Base-by-base conservation (phyloP, 225 moss, liverwort and hornwort genomes). In the Ulota crispa region DNA sequence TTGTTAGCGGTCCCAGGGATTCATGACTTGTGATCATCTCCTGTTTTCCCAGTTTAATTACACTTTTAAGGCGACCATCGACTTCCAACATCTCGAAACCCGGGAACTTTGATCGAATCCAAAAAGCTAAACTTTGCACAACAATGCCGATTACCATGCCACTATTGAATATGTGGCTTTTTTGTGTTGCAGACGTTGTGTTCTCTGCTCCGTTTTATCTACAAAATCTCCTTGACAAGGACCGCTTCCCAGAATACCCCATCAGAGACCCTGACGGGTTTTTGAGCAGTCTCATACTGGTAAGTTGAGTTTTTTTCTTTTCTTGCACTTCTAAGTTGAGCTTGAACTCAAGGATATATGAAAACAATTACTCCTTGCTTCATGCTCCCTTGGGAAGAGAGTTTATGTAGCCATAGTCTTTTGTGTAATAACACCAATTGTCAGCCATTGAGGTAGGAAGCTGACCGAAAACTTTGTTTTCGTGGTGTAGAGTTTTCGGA, bases 171-270 rank as follows among this genome's bases (percentile, higher is more conserved):
- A 42, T 42, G 14, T 54, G 59, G 64, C 63, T 62, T 80, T 80
- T 70, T 47, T 74, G 27, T 85, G 73, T 78, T 67, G 75, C 91
- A 97, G 97, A 90, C 23, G 83, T 89, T 4, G 88, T 90, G 34
- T 98, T 92, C 80, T 92, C 93, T 61, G 91, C 97, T 78, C 97
- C 97, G 66, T 98, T 92, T 70, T 98, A 98, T 86, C 81, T 98
- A 70, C 92, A 91, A 77, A 98, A 94, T 84, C 84, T 98, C 9
- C 88, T 98, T 71, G 93, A 98, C 86, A 86, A 85, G 83, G 92
- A 95, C 72, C 93, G 94, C 68, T 98, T 95, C 85, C 94, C 89
- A 62, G 85, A 85, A 23, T 91, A 92, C 73, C 92, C 85, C 77
- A 94, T 98, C 65, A 91, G 89, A 70, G 93, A 94, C 83, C 86